Evolutionary conservation across 441 rosid genomes (phyloP), one percentile per base, ranked within the genome.

Genomic region (Brassica hybrid): DNA sequence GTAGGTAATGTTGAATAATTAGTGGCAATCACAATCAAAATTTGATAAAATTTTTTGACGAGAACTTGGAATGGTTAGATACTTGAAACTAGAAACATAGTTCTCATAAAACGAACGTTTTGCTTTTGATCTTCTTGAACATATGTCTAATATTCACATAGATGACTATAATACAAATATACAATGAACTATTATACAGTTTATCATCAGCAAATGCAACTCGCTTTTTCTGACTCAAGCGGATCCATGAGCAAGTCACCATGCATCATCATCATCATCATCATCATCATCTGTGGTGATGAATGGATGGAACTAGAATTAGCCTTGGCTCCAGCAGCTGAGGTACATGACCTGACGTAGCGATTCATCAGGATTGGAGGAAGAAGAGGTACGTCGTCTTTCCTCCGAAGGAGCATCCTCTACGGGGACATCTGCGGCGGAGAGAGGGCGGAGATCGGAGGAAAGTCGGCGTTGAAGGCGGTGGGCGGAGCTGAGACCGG

Each of bases 291-390:
- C 21, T 12, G 32, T 19, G 18, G 57, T 16, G 23, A 54, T 54
- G 76, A 65, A 23, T 21, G 69, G 3, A 65, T 65, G 19, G 32
- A 38, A 1, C 18, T 12, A 43, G 4, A 50, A 16, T 61, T 65
- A 91, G 74, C 89, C 87, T 81, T 89, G 95, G 13, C 93, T 92
- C 98, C 98, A 93, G 85, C 98, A 93, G 76, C 82, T 91, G 38
- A 93, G 71, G 86, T 89, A 90, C 98, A 93, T 93, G 74, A 91
- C 94, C 43, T 81, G 87, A 19, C 88, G 90, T 58, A 91, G 66
- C 4, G 97, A 85, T 65, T 91, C 98, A 25, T 93, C 98, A 1
- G 82, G 58, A 54, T 84, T 52, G 12, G 75, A 73, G 21, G 81
- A 66, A 0, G 77, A 72, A 50, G 81, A 67, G 0, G 77, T 14